Conservation (phyloP, 1,284 basidiomycete species). For the Tetrapyrgos nigripes region DNA sequence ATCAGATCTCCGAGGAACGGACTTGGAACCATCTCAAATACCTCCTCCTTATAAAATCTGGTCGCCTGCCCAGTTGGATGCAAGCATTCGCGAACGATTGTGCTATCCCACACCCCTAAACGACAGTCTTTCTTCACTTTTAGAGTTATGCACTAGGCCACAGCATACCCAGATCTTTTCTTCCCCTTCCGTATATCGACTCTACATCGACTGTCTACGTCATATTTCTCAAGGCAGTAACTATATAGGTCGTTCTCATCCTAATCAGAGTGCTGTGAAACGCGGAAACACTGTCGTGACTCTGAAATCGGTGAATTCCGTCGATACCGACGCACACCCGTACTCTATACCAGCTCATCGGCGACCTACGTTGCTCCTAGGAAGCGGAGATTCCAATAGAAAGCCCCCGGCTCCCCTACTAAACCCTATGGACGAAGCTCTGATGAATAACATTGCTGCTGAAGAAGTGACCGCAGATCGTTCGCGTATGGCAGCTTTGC, state of each 20-base stretch:
- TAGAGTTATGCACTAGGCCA: background rate
- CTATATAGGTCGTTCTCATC: background rate
- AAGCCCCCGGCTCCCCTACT: too few relatives aligned
- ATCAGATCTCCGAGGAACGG: slow-evolving; percentile 60
- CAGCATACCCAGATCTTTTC: background rate
- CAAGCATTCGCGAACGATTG: background rate
- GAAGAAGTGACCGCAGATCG: too few relatives aligned
- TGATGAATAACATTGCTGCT: too few relatives aligned
- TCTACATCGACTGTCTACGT: slow-evolving; percentile 8
- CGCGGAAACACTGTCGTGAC: slow-evolving; percentile 7
- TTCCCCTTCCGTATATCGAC: slow-evolving; percentile 9
- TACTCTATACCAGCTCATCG: background rate
- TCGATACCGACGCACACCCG: background rate
- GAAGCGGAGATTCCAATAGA: background rate
- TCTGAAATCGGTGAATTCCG: too few relatives aligned
- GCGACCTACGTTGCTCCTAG: background rate
- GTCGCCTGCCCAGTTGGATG: background rate
- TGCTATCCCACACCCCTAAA: slow-evolving; percentile 19
- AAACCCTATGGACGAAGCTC: too few relatives aligned
- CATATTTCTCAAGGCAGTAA: background rate
- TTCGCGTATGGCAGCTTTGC: background rate
- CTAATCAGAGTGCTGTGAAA: background rate
- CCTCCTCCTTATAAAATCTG: slow-evolving; percentile 5
- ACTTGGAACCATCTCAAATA: slow-evolving; percentile 19
- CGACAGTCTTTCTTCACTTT: slow-evolving; percentile 9